A percentile compares a stretch with the other conserved stretches of the same genome.
phyloP scores from a whole-genome alignment of 2,329 filamentous ascomycete genomes.

The Colletotrichum godetiae region DNA sequence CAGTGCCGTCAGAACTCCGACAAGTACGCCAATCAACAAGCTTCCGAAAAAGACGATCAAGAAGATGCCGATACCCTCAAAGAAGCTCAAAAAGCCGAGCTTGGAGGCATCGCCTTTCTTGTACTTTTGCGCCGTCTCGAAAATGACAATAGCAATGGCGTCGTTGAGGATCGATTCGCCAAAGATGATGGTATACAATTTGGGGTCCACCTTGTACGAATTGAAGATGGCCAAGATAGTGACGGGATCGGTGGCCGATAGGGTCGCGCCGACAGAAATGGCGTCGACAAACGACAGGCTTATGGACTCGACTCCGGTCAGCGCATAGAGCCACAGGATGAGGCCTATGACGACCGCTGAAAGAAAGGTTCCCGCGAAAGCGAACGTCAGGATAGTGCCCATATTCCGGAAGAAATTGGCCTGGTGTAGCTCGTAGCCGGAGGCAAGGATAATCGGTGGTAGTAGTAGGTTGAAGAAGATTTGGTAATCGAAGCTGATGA shows the following conservation, averaged over 20 bases:
- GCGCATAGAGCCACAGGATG: constrained; percentile 89
- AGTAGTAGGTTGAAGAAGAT: constrained; percentile 99
- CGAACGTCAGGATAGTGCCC: constrained; percentile 96
- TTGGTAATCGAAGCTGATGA: constrained; percentile 97
- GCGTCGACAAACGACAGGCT: constrained; percentile 94
- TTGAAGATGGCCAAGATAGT: constrained; percentile 99
- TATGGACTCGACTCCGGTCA: constrained; percentile 86
- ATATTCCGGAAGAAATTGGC: constrained; percentile 99
- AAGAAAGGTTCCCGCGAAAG: constrained; percentile 96
- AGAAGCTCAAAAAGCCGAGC: constrained; percentile 82
- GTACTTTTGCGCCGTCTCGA: constrained; percentile 96
- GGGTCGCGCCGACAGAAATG: constrained; percentile 93
- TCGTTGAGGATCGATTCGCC: constrained; percentile 98
- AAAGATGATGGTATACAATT: constrained; percentile 98
- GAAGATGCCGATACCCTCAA: constrained; percentile 95
- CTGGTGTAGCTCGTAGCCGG: constrained; percentile 97
- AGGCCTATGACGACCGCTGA: constrained; percentile 94
- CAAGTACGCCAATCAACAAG: constrained; percentile 85
- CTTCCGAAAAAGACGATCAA: constrained; percentile 96
- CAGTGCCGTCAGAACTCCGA: constrained; percentile 88
- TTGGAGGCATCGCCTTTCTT: constrained; percentile 78
- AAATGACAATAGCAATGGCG: constrained; percentile 97
- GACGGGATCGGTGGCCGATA: constrained; percentile 96
- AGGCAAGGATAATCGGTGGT: constrained; percentile 97
- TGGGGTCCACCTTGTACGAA: constrained; percentile 98